These are phyloP conservation scores for Nicotiana sylvestris DNA, from an alignment of 257 asterid genomes.

Conservation along the genomic window DNA sequence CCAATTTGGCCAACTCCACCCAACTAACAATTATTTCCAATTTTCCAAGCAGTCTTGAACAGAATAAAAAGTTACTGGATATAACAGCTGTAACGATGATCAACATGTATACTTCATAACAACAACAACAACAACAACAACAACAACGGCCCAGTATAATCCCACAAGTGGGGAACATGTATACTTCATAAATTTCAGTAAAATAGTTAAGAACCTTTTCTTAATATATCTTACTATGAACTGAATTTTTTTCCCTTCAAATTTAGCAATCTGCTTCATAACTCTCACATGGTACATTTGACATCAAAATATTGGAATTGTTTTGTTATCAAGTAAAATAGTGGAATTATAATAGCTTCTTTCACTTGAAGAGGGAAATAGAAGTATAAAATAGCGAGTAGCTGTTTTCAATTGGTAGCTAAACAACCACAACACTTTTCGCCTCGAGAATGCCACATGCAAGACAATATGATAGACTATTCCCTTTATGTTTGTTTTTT, in stretches of 20 bases:
- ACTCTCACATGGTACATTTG: not conserved
- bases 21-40: not conserved
- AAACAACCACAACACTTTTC: not conserved
- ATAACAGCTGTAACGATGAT: not conserved
- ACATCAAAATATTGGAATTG: not conserved
- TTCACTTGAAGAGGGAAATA: not conserved
- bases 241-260: not conserved
- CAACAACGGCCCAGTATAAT: no score
- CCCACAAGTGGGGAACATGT: not conserved
- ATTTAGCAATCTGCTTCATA: not conserved
- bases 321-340: not conserved
- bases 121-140: no score
- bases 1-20: not conserved
- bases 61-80: not conserved
- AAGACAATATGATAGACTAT: not conserved
- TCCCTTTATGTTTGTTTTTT: not conserved
- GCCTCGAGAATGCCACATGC: not conserved
- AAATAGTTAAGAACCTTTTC: not conserved
- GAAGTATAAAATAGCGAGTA: not conserved
- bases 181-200: not conserved
- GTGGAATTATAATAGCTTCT: not conserved
- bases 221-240: not conserved
- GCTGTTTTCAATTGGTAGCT: not conserved
- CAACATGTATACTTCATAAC: not conserved
- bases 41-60: not conserved